Evolutionary conservation across 2,329 filamentous ascomycete genomes (phyloP), one percentile per base, ranked within the genome.

Genomic region (Orbilia brochopaga): DNA sequence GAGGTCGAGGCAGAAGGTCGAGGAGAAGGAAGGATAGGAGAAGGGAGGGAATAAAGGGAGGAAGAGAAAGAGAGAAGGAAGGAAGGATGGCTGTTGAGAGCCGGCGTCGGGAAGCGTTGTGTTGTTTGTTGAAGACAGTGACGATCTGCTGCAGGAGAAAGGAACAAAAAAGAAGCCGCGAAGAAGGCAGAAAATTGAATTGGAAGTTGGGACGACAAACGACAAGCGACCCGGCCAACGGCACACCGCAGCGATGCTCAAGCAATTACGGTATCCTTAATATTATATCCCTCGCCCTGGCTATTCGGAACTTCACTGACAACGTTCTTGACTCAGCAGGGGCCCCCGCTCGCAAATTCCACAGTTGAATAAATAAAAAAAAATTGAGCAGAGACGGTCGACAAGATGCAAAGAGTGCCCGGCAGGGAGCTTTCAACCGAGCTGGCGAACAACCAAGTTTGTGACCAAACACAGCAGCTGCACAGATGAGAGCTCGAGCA

Each of bases 31-130:
- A 35, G 46, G 24, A 35, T 42, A 40, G 35, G 54, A 27, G 48
- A 27, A 52, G 48, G 48, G 51, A 48, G 56, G 56, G 56, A 42
- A 32, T 7, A 40, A 40, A 55, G 19, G 50, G 30, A 56, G 50
- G 23, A 32, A 19, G 48, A 40, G 52, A 24, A 23, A 52, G 19
- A 10, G n/a, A 13, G 53, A 17, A 32, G 8, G 27, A 32, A 32
- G 27, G 8, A 8, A 32, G 3, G n/a, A 7, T 32, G 66, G 67
- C 66, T 70, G 66, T 70, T 70, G 66, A 70, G 35, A 70, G 66
- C 66, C 66, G 37, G 53, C 35, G 23, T 55, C 44, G 15, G 27
- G 5, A n/a, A 19, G 32, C 23, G 27, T 40, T 48, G 21, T 54
- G 7, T 48, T 58, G 15, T 10, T 37, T 62, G 59, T 63, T 59